These are phyloP conservation scores for Bombardia bombarda DNA, from an alignment of 495 filamentous ascomycete genomes.

Conservation along the genomic window DNA sequence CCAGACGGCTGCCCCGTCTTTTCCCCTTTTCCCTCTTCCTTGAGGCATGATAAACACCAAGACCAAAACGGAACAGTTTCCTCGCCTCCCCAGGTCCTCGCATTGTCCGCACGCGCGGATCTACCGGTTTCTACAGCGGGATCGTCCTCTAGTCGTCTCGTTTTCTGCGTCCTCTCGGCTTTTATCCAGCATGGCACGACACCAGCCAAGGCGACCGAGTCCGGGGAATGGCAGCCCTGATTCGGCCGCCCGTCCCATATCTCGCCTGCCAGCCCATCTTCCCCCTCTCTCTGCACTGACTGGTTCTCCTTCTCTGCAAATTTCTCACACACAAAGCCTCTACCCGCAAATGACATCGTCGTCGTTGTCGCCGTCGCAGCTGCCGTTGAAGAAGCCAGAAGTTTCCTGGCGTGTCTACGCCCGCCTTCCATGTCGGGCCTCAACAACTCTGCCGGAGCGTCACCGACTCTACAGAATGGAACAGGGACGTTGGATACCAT, in stretches of 20 bases:
- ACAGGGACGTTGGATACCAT: constrained; percentile 2
- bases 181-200: constrained; percentile 2
- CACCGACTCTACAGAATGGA: constrained; percentile 5
- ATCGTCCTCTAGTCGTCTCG: constrained; percentile 18
- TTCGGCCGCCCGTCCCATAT: constrained; percentile 16
- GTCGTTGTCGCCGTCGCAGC: constrained; percentile 5
- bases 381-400: constrained; percentile 3
- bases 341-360: constrained; percentile 10
- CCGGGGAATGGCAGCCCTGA: constrained; percentile 18
- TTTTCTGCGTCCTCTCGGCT: constrained; percentile 10
- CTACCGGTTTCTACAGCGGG: constrained; percentile 18
- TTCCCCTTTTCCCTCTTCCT: neutral
- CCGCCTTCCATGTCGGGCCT: constrained; percentile 14
- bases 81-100: neutral
- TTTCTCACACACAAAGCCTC: constrained; percentile 7
- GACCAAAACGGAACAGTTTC: neutral
- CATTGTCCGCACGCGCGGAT: constrained; percentile 8
- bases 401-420: constrained; percentile 4
- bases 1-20: constrained; percentile 3
- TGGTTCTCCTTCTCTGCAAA: constrained; percentile 2
- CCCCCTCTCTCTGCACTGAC: constrained; percentile 3
- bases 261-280: constrained; percentile 13
- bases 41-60: neutral
- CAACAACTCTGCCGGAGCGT: constrained; percentile 3
- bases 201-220: constrained; percentile 7